Evolutionary conservation across 1,284 basidiomycete genomes (phyloP).

Genomic region (Irpex sp.): DNA sequence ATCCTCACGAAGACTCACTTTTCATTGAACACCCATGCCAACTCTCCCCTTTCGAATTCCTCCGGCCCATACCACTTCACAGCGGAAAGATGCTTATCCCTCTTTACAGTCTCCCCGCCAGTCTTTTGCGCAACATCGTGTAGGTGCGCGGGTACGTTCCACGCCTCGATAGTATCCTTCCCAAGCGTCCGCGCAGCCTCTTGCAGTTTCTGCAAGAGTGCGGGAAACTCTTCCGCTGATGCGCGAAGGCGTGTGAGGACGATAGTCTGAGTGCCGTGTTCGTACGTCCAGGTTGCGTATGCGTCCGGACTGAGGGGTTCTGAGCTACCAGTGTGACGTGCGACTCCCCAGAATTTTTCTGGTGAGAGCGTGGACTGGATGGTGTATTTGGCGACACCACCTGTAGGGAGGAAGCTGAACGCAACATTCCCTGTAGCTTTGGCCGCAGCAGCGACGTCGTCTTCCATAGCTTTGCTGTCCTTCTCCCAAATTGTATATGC

Average conservation of each 20-base stretch:
- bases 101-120: conserved; percentile 36
- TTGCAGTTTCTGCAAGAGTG: conserved; percentile 36
- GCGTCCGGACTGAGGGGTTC: conserved; percentile 10
- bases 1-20: conserved; percentile 17
- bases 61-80: conserved; percentile 57
- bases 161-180: conserved; percentile 47
- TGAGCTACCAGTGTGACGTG: conserved; percentile 6
- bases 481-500: conserved; percentile 18
- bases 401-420: conserved; percentile 43
- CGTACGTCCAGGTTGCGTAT: conserved; percentile 55
- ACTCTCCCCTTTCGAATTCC: conserved; percentile 21
- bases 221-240: conserved; percentile 31
- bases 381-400: conserved; percentile 45
- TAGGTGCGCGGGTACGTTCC: conserved; percentile 45
- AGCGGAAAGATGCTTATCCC: conserved; percentile 48
- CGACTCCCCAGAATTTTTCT: conserved; percentile 36
- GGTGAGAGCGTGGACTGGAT: conserved; percentile 19
- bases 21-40: conserved; percentile 57
- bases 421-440: conserved; percentile 11
- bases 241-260: conserved; percentile 51
- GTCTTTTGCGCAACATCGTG: conserved; percentile 27
- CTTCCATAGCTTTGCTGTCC: conserved; percentile 19
- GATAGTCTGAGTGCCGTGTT: conserved; percentile 37
- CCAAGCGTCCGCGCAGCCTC: conserved; percentile 36
- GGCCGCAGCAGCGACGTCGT: conserved; percentile 16